These are phyloP conservation scores for Xerocomellus chrysenteron DNA, from an alignment of 768 basidiomycete genomes.

Conservation along the genomic window DNA sequence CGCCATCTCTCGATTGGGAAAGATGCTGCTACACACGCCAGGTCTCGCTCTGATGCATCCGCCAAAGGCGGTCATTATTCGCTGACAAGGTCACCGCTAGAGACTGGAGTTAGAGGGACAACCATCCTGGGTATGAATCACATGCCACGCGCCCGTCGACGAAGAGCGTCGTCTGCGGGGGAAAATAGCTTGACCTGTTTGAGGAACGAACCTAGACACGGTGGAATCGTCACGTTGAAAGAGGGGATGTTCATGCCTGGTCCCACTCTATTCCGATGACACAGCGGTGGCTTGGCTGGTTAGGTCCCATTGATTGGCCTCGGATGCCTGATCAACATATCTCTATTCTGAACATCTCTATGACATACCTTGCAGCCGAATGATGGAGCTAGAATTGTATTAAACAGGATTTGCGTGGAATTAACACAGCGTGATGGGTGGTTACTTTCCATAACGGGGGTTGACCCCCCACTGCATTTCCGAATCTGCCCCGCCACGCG, in stretches of 20 bases:
- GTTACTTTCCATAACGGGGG: too few relatives aligned
- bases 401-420: background rate
- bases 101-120: background rate
- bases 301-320: background rate
- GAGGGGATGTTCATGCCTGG: background rate
- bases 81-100: slow-evolving; percentile 12
- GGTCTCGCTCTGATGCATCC: slow-evolving; percentile 25
- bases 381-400: slow-evolving; percentile 4
- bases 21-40: slow-evolving; percentile 10
- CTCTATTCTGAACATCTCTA: background rate
- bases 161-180: slow-evolving; percentile 49
- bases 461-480: too few relatives aligned
- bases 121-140: slow-evolving; percentile 4
- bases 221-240: background rate
- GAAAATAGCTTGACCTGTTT: slow-evolving; percentile 29
- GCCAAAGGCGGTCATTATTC: slow-evolving; percentile 15
- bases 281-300: background rate
- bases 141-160: slow-evolving; percentile 29
- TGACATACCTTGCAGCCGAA: background rate
- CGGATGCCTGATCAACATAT: background rate
- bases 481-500: too few relatives aligned
- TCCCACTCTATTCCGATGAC: background rate
- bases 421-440: too few relatives aligned
- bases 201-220: background rate
- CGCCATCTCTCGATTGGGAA: slow-evolving; percentile 1